phyloP scores from a whole-genome alignment of 768 basidiomycete species.

The Lyophyllum decastes region DNA sequence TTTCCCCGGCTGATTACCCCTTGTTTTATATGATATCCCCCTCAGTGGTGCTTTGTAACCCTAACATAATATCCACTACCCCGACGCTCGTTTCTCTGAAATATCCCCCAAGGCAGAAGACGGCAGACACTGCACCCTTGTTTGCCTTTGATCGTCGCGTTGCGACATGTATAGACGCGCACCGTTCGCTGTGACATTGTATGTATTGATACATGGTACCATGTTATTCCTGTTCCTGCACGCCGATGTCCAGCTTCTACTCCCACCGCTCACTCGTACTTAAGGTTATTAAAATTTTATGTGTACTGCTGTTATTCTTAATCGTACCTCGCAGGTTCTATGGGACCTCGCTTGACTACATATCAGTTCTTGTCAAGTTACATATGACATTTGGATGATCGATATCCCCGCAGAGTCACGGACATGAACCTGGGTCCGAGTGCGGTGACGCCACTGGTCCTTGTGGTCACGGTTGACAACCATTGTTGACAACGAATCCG shows the following conservation, averaged over 20 bases:
- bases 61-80: conserved; percentile 10
- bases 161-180: conserved; percentile 9
- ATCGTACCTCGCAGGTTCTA: background rate
- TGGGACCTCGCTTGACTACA: background rate
- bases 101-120: background rate
- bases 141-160: conserved; percentile 1
- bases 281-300: conserved; percentile 3
- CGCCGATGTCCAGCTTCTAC: conserved; percentile 5
- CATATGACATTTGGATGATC: background rate
- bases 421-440: background rate
- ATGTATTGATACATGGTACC: conserved; percentile 8
- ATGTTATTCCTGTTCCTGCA: conserved; percentile 6
- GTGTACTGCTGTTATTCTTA: conserved; percentile 5
- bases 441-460: background rate
- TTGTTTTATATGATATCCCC: conserved; percentile 8
- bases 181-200: conserved; percentile 9
- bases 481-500: background rate
- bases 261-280: conserved; percentile 5
- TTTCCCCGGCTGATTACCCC: conserved; percentile 7
- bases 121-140: background rate
- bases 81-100: conserved; percentile 1
- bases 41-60: conserved; percentile 8
- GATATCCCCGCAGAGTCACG: background rate
- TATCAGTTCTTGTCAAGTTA: background rate
- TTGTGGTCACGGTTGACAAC: background rate